A percentile compares a stretch with the other conserved stretches of the same genome.
Evolutionary conservation across 306 rosid species (phyloP).

Genomic region (Trifolium subterraneum): DNA sequence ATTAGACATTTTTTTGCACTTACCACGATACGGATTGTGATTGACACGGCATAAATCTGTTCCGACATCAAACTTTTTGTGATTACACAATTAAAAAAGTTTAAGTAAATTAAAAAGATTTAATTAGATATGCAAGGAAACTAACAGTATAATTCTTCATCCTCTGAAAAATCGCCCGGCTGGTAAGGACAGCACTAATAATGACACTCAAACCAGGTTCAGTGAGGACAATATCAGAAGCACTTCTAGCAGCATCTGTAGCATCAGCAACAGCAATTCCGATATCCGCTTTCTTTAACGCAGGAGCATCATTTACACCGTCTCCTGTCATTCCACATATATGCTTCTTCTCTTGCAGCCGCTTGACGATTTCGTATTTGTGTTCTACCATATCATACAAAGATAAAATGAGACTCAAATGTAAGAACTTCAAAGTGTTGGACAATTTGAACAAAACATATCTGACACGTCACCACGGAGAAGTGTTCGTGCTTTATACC

Average conservation of each 20-base stretch:
- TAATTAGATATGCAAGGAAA: conserved; percentile 30
- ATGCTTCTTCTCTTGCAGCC: conserved; percentile 90
- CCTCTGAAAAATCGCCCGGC: conserved; percentile 92
- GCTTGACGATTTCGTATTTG: conserved; percentile 92
- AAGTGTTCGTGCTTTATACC: conserved; percentile 46
- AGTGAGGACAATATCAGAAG: conserved; percentile 96
- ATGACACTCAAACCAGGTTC: conserved; percentile 97
- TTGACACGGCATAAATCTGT: conserved; percentile 95
- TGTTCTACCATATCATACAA: conserved; percentile 62
- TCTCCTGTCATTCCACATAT: conserved; percentile 99
- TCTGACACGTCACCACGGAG: background rate
- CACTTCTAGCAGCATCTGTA: conserved; percentile 95
- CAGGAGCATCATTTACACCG: conserved; percentile 98
- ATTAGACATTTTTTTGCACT: conserved; percentile 36
- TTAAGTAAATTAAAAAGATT: conserved; percentile 6
- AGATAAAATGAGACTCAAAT: conserved; percentile 20
- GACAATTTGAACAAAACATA: background rate
- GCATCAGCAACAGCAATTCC: conserved; percentile 99
- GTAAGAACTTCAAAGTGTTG: background rate
- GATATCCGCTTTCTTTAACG: conserved; percentile 91
- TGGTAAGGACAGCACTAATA: conserved; percentile 89
- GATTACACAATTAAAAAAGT: conserved; percentile 26
- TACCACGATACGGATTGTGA: conserved; percentile 97
- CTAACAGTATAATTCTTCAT: conserved; percentile 97
- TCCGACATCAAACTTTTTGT: background rate